Evolutionary conservation across 305 asterid genomes (phyloP).

Genomic region (Fraxinus angustifolia): DNA sequence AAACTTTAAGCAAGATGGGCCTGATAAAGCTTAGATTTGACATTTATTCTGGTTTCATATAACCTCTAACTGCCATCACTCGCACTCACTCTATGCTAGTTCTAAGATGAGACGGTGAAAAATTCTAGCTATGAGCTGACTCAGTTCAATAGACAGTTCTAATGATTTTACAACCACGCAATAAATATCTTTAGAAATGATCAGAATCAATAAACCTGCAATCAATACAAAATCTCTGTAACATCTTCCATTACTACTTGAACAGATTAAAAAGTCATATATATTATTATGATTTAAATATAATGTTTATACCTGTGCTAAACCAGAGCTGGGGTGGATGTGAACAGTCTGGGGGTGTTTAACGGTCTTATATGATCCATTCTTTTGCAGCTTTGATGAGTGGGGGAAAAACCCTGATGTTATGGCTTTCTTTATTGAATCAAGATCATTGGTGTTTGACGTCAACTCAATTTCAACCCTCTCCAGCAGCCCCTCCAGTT

Average conservation of each 20-base stretch:
- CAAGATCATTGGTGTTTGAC: slow-evolving; percentile 59
- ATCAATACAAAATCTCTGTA: background rate
- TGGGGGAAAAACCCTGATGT: slow-evolving; percentile 79
- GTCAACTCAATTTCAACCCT: slow-evolving; percentile 81
- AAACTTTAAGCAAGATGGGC: background rate
- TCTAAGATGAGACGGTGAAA: background rate
- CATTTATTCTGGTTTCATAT: background rate
- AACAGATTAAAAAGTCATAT: background rate
- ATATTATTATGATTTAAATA: background rate
- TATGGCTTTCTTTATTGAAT: slow-evolving; percentile 72
- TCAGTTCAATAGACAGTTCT: background rate
- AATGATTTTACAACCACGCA: background rate
- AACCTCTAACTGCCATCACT: background rate
- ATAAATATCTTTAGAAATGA: background rate
- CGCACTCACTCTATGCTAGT: background rate
- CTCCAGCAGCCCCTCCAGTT: slow-evolving; percentile 82
- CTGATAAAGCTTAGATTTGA: background rate
- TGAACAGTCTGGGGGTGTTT: slow-evolving; percentile 80
- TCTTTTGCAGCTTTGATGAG: slow-evolving; percentile 78
- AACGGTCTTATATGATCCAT: slow-evolving; percentile 74
- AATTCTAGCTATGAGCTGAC: background rate
- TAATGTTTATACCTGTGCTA: slow-evolving; percentile 42
- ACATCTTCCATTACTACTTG: background rate
- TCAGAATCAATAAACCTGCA: background rate
- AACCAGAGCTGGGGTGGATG: slow-evolving; percentile 89